phyloP scores from a whole-genome alignment of 2,329 filamentous ascomycete genomes.

The Fusarium annulatum region DNA sequence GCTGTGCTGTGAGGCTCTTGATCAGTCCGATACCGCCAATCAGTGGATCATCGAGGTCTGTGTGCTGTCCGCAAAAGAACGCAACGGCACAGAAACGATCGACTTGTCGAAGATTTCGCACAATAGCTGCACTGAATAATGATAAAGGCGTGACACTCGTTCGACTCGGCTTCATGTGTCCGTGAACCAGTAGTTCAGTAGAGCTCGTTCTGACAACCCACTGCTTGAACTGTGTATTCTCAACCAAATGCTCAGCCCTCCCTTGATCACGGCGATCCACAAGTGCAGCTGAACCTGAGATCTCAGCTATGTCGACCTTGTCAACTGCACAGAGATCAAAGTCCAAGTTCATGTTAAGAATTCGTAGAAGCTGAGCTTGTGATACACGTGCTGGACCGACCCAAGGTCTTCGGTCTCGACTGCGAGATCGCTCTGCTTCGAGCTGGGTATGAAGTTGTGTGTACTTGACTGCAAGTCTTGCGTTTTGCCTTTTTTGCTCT shows the following conservation, averaged over 20 bases:
- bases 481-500: not conserved
- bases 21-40: fast-evolving
- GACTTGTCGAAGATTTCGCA: not conserved
- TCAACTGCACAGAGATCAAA: not conserved
- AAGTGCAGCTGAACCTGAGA: not conserved
- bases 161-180: not conserved
- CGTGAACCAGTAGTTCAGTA: not conserved
- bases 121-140: not conserved
- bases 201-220: not conserved
- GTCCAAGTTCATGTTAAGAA: not conserved
- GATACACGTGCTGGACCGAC: not conserved
- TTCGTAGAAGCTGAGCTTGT: not conserved
- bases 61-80: not conserved
- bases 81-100: not conserved
- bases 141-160: not conserved
- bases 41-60: not conserved
- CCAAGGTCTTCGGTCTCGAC: not conserved
- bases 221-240: not conserved
- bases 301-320: fast-evolving
- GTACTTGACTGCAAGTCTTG: not conserved
- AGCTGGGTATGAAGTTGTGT: fast-evolving
- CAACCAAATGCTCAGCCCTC: not conserved
- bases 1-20: fast-evolving
- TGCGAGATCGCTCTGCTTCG: not conserved
- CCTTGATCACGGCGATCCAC: not conserved